A percentile compares a stretch with the other conserved stretches of the same genome.
Conservation (phyloP, 805 yeast genomes). For the Cyberlindnera saturnus region DNA sequence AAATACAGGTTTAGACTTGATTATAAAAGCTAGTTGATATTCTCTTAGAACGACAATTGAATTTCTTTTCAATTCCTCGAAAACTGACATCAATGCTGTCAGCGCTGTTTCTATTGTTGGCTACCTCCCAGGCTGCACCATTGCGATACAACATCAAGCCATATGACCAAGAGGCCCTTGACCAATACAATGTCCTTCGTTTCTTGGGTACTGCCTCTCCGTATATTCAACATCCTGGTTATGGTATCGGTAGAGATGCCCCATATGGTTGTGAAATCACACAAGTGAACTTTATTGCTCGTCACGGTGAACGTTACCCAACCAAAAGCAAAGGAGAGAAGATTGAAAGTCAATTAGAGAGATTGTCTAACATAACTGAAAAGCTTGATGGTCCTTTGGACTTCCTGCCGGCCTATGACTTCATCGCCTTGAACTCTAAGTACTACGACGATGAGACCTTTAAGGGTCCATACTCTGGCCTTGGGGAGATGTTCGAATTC, state of each 20-base stretch:
- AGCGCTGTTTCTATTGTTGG: not conserved
- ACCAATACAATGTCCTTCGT: constrained; percentile 41
- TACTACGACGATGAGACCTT: constrained; percentile 46
- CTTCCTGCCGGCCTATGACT: constrained; percentile 36
- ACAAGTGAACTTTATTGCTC: constrained; percentile 45
- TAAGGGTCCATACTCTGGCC: constrained; percentile 48
- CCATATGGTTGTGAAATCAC: constrained; percentile 47
- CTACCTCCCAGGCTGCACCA: not conserved
- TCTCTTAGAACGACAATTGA: too few species aligned
- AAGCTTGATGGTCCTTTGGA: constrained; percentile 17
- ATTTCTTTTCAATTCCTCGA: too few species aligned
- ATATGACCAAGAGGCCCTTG: constrained; percentile 27
- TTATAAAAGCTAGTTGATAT: too few species aligned
- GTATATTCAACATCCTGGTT: constrained; percentile 41
- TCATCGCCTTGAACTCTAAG: constrained; percentile 33
- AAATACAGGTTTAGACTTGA: too few species aligned
- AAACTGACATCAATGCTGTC: not conserved
- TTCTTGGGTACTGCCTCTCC: constrained; percentile 51
- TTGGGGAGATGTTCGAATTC: constrained; percentile 39
- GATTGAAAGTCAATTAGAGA: not conserved
- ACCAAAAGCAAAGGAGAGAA: constrained; percentile 9
- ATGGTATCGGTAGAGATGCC: constrained; percentile 45
- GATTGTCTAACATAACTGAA: not conserved
- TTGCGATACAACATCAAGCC: constrained; percentile 13
- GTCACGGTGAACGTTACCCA: constrained; percentile 60